Conservation (phyloP, 2,329 filamentous ascomycete genomes). For the Diplodia scrobiculata region DNA sequence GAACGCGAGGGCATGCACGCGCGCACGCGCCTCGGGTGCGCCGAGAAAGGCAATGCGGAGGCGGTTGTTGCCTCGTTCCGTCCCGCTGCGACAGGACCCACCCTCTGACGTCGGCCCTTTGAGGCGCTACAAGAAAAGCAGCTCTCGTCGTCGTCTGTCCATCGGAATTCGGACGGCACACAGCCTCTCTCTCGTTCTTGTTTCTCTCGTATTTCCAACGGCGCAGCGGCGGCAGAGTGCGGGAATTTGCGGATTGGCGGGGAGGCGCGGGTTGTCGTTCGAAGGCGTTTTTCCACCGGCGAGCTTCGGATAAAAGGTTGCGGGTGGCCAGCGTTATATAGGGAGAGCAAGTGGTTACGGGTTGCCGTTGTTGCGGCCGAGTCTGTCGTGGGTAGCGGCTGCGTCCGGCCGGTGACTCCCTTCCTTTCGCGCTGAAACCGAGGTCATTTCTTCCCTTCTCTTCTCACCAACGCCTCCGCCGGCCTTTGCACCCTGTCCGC, state of each 20-base stretch:
- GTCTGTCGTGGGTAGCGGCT: not conserved
- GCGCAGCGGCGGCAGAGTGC: not conserved
- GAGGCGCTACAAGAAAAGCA: no score
- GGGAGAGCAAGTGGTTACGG: slow-evolving; percentile 17
- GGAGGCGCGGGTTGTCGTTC: not conserved
- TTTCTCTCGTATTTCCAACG: no score
- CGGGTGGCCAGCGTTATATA: slow-evolving; percentile 19
- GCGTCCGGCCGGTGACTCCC: slow-evolving; percentile 2
- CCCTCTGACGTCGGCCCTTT: no score
- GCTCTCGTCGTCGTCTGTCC: no score
- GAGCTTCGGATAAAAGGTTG: slow-evolving; percentile 1
- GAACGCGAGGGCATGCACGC: no score
- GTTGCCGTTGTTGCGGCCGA: slow-evolving; percentile 1
- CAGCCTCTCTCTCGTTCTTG: no score
- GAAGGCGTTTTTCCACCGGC: not conserved
- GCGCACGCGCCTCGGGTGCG: no score
- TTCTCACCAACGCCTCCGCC: not conserved
- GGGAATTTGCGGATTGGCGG: not conserved
- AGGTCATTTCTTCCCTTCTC: not conserved
- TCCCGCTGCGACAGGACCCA: no score
- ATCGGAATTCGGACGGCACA: no score
- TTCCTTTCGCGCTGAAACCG: not conserved
- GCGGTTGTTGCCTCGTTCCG: no score
- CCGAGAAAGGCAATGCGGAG: no score
- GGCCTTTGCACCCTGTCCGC: not conserved